Evolutionary conservation across 2,329 filamentous ascomycete species (phyloP), one percentile per base, ranked within the genome.

Genomic region (Trichophyton rubrum): DNA sequence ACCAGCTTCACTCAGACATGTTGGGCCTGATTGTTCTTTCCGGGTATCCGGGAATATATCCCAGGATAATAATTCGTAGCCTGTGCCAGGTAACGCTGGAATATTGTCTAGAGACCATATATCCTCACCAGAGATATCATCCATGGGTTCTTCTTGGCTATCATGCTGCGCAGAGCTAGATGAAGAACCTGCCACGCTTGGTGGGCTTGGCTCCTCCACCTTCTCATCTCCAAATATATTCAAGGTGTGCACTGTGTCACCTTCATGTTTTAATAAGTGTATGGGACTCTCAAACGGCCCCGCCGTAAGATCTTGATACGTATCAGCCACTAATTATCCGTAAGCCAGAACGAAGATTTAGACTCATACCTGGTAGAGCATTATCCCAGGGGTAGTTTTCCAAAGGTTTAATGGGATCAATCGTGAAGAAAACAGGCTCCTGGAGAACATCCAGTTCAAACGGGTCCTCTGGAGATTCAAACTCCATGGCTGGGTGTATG

Each of bases 1-100:
- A 1, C 72, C 73, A 15, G 74, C 73, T 66, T 78, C 76, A 59
- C 74, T 77, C 40, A 78, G 70, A 60, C 77, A 78, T 45, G 69
- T 71, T 30, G 74, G 74, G 30, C 63, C 59, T 3, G 70, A 69
- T 55, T 74, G 71, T 40, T 66, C 61, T 43, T 71, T 70, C 9
- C 63, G 60, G 56, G 63, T 67, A 24, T 73, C 62, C 27, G 70
- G 64, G 62, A 74, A 77, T 11, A 63, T 70, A 64, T 78, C 76
- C 76, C 76, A 78, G 38, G 73, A 74, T 41, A 65, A 70, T 22
- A 72, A 61, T 2, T 71, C 63, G 11, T 63, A 57, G 9, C 63
- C 59, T 43, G 64, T 56, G 17, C 38, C 58, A 8, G 56, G 11
- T 1, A 59, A 60, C 4, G 67, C 60, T 13, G 66, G 59, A 1